phyloP scores from a whole-genome alignment of 1,284 basidiomycete genomes.

The Cutaneotrichosporon mucoides region DNA sequence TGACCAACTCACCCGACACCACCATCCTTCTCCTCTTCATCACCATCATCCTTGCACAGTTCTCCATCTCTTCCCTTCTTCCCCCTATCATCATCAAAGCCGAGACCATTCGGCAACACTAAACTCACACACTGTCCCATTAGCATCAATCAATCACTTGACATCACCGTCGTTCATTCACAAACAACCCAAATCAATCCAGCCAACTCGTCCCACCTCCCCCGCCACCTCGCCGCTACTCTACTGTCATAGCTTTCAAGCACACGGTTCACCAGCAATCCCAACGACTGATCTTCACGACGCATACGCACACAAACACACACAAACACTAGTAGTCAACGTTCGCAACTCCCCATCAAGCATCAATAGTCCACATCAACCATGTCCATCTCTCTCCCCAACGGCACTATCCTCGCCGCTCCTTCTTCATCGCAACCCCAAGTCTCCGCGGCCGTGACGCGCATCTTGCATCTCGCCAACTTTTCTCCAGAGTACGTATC shows the following conservation, averaged over 20 bases:
- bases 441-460: slow-evolving; percentile 88
- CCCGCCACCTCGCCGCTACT: not conserved
- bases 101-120: not conserved
- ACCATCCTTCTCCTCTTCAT: not conserved
- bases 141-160: too few relatives aligned
- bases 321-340: not conserved
- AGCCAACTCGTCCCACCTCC: not conserved
- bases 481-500: slow-evolving; percentile 70
- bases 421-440: slow-evolving; percentile 33
- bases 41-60: not conserved
- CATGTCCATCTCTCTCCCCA: slow-evolving; percentile 49
- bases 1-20: not conserved
- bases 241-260: too few relatives aligned
- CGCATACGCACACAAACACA: not conserved
- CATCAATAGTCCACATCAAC: slow-evolving; percentile 1
- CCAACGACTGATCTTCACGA: too few relatives aligned
- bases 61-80: not conserved
- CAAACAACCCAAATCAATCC: not conserved
- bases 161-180: not conserved
- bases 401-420: slow-evolving; percentile 43
- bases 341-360: not conserved
- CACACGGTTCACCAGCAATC: too few relatives aligned
- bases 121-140: not conserved
- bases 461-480: slow-evolving; percentile 84
- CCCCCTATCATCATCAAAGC: slow-evolving; percentile 2